Evolutionary conservation across 1,284 basidiomycete genomes (phyloP).

Genomic region (Fistulina hepatica): DNA sequence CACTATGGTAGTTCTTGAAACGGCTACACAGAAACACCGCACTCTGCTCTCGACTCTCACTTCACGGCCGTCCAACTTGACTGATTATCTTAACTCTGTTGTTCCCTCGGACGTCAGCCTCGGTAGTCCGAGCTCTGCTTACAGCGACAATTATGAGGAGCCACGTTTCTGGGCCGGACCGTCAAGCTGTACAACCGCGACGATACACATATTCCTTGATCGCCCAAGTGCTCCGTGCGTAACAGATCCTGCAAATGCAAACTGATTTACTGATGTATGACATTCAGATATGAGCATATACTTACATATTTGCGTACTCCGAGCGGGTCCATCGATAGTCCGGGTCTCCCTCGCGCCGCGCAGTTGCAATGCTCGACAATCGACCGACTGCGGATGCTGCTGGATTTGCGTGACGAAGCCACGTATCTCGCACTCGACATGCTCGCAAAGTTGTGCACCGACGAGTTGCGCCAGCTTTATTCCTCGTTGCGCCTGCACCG

Average conservation of each 20-base stretch:
- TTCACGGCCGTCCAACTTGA: constrained; percentile 56
- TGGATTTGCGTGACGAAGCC: constrained; percentile 68
- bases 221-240: constrained; percentile 68
- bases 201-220: constrained; percentile 69
- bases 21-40: constrained; percentile 49
- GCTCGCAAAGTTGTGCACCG: constrained; percentile 49
- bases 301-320: constrained; percentile 57
- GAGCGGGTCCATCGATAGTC: constrained; percentile 30
- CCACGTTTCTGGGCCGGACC: constrained; percentile 45
- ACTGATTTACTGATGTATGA: constrained; percentile 3
- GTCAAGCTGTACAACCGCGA: constrained; percentile 33
- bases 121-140: constrained; percentile 28
- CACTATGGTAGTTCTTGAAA: constrained; percentile 64
- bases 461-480: constrained; percentile 53
- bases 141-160: constrained; percentile 45
- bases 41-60: constrained; percentile 55
- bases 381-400: constrained; percentile 46
- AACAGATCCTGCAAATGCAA: neutral
- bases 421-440: constrained; percentile 54
- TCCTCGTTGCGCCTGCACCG: no score
- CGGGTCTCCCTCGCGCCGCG: constrained; percentile 50
- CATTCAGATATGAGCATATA: constrained; percentile 52
- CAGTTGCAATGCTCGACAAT: constrained; percentile 37
- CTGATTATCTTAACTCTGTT: constrained; percentile 43
- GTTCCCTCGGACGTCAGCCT: constrained; percentile 14